Evolutionary conservation across 352 stramenopile genomes (phyloP).

Genomic region (Pilasporangium apinafurcum): DNA sequence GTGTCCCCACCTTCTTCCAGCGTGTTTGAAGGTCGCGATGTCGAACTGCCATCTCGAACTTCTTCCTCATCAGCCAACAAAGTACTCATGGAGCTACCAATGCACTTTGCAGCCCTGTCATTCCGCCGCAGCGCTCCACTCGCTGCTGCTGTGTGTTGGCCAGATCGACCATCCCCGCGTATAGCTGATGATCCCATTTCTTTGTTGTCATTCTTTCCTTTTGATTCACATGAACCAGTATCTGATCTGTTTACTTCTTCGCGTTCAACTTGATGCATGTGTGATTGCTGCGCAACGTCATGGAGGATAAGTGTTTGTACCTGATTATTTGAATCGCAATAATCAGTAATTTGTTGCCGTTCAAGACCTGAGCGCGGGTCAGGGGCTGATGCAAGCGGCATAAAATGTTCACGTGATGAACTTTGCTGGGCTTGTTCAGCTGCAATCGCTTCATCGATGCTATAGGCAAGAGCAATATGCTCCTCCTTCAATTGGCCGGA

Average conservation of each 20-base stretch:
- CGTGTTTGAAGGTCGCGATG: background rate
- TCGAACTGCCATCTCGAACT: background rate
- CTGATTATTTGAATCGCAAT: conserved; percentile 10
- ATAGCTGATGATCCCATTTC: no score
- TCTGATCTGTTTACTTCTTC: no score
- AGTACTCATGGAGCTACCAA: conserved; percentile 12
- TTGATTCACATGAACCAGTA: no score
- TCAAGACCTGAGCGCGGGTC: no score
- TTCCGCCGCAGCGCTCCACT: no score
- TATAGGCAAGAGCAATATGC: conserved; percentile 49
- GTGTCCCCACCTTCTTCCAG: conserved; percentile 23
- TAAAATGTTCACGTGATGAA: background rate
- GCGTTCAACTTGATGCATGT: no score
- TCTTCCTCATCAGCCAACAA: conserved; percentile 14
- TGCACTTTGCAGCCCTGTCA: conserved; percentile 1
- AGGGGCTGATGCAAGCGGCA: no score
- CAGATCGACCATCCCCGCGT: no score
- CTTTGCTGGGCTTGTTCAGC: conserved; percentile 8
- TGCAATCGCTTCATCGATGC: conserved; percentile 59
- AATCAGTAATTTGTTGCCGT: no score
- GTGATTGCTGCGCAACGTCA: background rate
- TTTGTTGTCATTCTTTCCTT: background rate
- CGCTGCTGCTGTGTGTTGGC: no score
- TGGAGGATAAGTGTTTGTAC: conserved; percentile 4
- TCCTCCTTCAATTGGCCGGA: conserved; percentile 56